Percentiles rank a stretch among this genome's conserved stretches.
Evolutionary conservation across 768 basidiomycete genomes (phyloP).

Genomic region (Coprinellus micaceus): DNA sequence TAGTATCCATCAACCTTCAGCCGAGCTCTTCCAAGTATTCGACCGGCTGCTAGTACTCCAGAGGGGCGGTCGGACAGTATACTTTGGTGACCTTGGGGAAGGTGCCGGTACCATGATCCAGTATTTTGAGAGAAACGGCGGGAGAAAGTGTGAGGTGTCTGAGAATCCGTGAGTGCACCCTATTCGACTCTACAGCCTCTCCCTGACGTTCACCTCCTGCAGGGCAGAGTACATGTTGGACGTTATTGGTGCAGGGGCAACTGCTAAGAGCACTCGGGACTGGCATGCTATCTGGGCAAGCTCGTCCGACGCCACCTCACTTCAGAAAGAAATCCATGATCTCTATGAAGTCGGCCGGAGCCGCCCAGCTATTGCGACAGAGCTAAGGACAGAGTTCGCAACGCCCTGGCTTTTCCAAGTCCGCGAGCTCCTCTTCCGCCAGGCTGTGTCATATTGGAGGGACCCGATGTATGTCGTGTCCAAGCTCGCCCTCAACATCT

Average conservation of each 20-base stretch:
- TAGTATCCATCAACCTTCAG: slow-evolving; percentile 64
- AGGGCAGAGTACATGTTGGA: slow-evolving; percentile 69
- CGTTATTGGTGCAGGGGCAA: slow-evolving; percentile 72
- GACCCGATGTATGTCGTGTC: slow-evolving; percentile 58
- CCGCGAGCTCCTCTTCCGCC: slow-evolving; percentile 40
- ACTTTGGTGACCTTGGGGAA: slow-evolving; percentile 70
- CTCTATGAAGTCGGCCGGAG: slow-evolving; percentile 49
- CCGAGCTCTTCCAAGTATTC: slow-evolving; percentile 73
- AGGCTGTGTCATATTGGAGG: slow-evolving; percentile 47
- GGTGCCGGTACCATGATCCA: slow-evolving; percentile 60
- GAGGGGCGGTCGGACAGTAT: slow-evolving; percentile 74
- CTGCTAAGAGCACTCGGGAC: slow-evolving; percentile 47
- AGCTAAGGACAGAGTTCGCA: slow-evolving; percentile 44
- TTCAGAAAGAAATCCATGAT: slow-evolving; percentile 37
- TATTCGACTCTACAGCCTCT: not conserved
- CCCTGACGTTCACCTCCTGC: not conserved
- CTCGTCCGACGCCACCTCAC: slow-evolving; percentile 38
- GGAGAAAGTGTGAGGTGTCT: slow-evolving; percentile 50
- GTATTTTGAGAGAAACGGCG: slow-evolving; percentile 76
- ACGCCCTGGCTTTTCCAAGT: slow-evolving; percentile 52
- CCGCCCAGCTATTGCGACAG: slow-evolving; percentile 32
- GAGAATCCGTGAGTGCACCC: slow-evolving; percentile 64
- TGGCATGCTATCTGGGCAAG: slow-evolving; percentile 62
- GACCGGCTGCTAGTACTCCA: slow-evolving; percentile 76
- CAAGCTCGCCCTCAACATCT: slow-evolving; percentile 52